Percentiles rank a stretch among this genome's conserved stretches.
phyloP scores from a whole-genome alignment of 2,329 filamentous ascomycete genomes.

The Alternaria novae-zelandiae region DNA sequence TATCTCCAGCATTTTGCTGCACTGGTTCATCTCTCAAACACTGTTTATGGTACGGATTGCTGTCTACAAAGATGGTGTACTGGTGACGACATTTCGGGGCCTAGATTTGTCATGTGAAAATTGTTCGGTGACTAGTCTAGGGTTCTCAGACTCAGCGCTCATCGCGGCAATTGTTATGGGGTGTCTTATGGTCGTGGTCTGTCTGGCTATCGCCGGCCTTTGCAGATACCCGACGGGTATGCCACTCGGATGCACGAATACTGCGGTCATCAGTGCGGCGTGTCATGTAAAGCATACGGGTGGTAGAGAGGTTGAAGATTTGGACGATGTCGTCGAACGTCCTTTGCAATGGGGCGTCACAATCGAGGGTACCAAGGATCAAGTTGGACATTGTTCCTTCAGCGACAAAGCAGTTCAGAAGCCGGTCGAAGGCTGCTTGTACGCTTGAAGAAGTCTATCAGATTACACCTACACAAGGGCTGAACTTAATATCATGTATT shows the following conservation, averaged over 20 bases:
- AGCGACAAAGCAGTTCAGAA: not conserved
- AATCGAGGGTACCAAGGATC: not conserved
- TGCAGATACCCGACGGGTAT: not conserved
- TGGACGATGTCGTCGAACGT: not conserved
- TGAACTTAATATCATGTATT: no score
- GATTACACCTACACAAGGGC: no score
- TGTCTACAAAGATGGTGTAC: not conserved
- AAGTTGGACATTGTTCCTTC: not conserved
- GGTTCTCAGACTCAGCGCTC: not conserved
- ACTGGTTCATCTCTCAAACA: not conserved
- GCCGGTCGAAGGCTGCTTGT: not conserved
- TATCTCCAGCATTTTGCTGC: fast-evolving
- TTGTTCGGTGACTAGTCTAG: not conserved
- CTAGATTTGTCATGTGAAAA: no score
- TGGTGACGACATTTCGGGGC: no score
- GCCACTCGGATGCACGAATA: not conserved
- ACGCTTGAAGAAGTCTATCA: no score
- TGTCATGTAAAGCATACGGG: not conserved
- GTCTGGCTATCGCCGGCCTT: fast-evolving
- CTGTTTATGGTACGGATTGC: fast-evolving
- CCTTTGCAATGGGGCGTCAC: not conserved
- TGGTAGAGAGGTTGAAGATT: fast-evolving
- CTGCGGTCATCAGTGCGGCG: not conserved
- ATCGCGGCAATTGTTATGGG: not conserved
- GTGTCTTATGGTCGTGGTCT: not conserved